These are phyloP conservation scores for Saturnispora ahearnii DNA, from an alignment of 805 yeast species.

Conservation along the genomic window DNA sequence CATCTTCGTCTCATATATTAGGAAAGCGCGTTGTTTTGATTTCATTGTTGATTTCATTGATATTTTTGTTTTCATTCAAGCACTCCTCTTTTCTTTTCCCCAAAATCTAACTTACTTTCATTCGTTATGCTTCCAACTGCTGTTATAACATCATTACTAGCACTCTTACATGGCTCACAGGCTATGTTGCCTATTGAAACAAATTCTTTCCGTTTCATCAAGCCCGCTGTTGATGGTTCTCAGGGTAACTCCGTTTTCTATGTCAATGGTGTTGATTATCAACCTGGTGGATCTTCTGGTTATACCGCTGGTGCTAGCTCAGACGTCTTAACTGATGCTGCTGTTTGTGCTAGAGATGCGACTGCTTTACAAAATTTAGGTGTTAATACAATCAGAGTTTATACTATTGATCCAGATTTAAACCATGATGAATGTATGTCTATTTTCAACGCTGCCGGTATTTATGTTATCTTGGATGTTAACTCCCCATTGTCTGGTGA, in stretches of 20 bases:
- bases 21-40: background rate
- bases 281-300: slow-evolving; percentile 84
- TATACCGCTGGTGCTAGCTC: slow-evolving; percentile 27
- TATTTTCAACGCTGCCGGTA: slow-evolving; percentile 82
- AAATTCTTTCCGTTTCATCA: slow-evolving; percentile 50
- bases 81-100: background rate
- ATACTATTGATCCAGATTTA: slow-evolving; percentile 72
- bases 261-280: slow-evolving; percentile 83
- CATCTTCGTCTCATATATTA: background rate
- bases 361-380: slow-evolving; percentile 71
- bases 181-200: slow-evolving; percentile 53
- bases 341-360: slow-evolving; percentile 72
- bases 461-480: slow-evolving; percentile 78
- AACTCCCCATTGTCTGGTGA: slow-evolving; percentile 64
- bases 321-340: slow-evolving; percentile 68
- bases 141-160: slow-evolving; percentile 8
- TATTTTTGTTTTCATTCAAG: background rate
- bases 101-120: background rate
- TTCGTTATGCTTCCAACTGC: slow-evolving; percentile 2
- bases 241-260: slow-evolving; percentile 55
- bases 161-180: slow-evolving; percentile 10
- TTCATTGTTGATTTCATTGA: background rate
- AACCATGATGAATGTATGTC: slow-evolving; percentile 91
- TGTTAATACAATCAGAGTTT: slow-evolving; percentile 70
- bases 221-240: slow-evolving; percentile 32